Evolutionary conservation across 352 stramenopile species (phyloP), one percentile per base, ranked within the genome.

Genomic region (Phytophthora brassicae): DNA sequence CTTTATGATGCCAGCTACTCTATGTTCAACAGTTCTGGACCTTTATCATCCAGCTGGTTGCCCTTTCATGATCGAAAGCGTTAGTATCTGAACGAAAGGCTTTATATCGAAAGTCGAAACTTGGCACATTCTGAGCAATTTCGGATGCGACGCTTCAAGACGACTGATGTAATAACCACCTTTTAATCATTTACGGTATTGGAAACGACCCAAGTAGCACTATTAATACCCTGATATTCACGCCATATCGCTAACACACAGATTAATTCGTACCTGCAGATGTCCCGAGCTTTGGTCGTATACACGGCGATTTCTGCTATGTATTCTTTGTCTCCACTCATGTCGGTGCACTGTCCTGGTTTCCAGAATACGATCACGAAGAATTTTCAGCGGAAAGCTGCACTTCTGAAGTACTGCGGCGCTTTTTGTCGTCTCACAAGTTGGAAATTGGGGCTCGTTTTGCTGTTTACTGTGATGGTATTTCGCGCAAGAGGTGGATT

Each of bases 241-340:
- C n/a, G n/a, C n/a, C n/a, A n/a, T n/a, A n/a, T 31, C 26, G 26
- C 26, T 31, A 31, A 8, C 26, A 31, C 26, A 31, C 26, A 31
- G 8, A 31, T n/a, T n/a, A n/a, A n/a, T n/a, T n/a, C n/a, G n/a
- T n/a, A n/a, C n/a, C n/a, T n/a, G 7, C 28, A 43, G 11, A 54
- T 55, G 19, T 35, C 49, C 14, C 49, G 33, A 6, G 49, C 13
- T 45, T 11, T 36, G 33, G 23, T 35, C n/a, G 41, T 28, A 17
- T 14, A 38, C n/a, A n/a, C 36, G 22, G 28, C n/a, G 35, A 39
- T 56, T 42, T 42, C 36, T 3, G 49, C 35, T 6, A 29, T 46
- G 7, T 56, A 22, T 17, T 56, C 49, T 0, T 17, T 58, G 36
- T 41, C 51, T 48, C 26, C 51, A 17, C 24, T 58, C n/a, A 7